A percentile compares a stretch with the other conserved stretches of the same genome.
These are phyloP conservation scores for Ceratobasidium sp. DNA, from an alignment of 1,284 basidiomycete species.

Conservation along the genomic window DNA sequence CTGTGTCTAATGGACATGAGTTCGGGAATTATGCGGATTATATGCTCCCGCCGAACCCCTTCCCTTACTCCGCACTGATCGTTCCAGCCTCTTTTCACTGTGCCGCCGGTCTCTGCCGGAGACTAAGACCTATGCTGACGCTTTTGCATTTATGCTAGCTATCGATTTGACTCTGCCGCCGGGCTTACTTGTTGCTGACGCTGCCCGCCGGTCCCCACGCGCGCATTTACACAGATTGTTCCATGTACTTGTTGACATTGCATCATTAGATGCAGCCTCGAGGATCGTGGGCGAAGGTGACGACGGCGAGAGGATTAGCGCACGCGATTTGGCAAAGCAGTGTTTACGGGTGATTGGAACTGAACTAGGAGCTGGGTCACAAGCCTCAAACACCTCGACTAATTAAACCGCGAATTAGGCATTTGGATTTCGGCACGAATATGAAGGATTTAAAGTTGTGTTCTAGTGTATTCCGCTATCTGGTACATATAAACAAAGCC, in stretches of 20 bases:
- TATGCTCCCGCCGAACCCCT: too few species aligned
- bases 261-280: conserved; percentile 50
- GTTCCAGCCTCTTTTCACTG: too few species aligned
- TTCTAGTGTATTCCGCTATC: conserved; percentile 9
- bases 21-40: too few species aligned
- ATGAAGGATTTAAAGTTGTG: background rate
- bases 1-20: background rate
- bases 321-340: conserved; percentile 67
- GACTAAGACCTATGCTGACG: background rate
- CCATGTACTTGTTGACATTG: conserved; percentile 75
- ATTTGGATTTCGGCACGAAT: background rate
- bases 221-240: conserved; percentile 89
- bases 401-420: background rate
- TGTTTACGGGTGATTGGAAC: conserved; percentile 74
- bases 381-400: background rate
- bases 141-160: conserved; percentile 47
- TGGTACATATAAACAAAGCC: conserved; percentile 17
- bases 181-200: conserved; percentile 64
- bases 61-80: too few species aligned
- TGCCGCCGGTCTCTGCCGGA: too few species aligned
- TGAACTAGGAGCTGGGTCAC: conserved; percentile 61
- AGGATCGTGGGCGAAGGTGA: conserved; percentile 43
- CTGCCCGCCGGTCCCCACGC: conserved; percentile 69
- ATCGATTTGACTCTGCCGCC: conserved; percentile 58
- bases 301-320: conserved; percentile 62